Base-by-base conservation (phyloP, 2,329 filamentous ascomycete genomes). In the Claviceps cyperi region DNA sequence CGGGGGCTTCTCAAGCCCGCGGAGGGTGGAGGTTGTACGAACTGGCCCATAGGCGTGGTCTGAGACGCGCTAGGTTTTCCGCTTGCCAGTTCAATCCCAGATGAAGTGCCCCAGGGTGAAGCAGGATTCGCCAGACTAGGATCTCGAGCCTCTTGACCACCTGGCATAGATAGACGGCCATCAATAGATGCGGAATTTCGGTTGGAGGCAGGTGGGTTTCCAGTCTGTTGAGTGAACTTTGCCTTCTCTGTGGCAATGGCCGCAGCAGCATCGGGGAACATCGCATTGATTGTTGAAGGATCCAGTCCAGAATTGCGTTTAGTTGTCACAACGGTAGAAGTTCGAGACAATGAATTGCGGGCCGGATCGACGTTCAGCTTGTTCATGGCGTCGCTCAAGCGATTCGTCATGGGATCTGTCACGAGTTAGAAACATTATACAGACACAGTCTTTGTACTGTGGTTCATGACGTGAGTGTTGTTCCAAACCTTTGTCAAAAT, bases 241-340 rank as follows among this genome's bases (percentile, higher is more conserved):
- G 90, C 91, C 72, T 96, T 96, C 68, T 98, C 91, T 53, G 92
- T 94, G 24, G 91, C 91, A 65, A 98, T 97, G n/a, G 92, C 92
- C 41, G 91, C 91, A 14, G 92, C 92, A 43, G 92, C 92, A 71
- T 98, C 92, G 6, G 92, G 92, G 66, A 98, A 98, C 92, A 98
- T 97, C 60, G 88, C 89, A 68, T 95, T 95, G 68, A 98, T 96
- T 22, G 88, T 94, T 35, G 84, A 88, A 5, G 87, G 77, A 64
- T 97, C 91, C 51, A 98, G 80, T n/a, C 85, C 89, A 44, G 92
- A 97, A 65, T 94, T 92, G 58, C 92, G 83, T 72, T 96, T 97
- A 48, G 82, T 80, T 48, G 83, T 77, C 11, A 60, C 58, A 13
- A 88, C 86, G 50, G 84, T 80, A 39, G 86, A 84, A 54, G 84